phyloP scores from a whole-genome alignment of 1,284 basidiomycete species.

The Irpex rosettiformis region DNA sequence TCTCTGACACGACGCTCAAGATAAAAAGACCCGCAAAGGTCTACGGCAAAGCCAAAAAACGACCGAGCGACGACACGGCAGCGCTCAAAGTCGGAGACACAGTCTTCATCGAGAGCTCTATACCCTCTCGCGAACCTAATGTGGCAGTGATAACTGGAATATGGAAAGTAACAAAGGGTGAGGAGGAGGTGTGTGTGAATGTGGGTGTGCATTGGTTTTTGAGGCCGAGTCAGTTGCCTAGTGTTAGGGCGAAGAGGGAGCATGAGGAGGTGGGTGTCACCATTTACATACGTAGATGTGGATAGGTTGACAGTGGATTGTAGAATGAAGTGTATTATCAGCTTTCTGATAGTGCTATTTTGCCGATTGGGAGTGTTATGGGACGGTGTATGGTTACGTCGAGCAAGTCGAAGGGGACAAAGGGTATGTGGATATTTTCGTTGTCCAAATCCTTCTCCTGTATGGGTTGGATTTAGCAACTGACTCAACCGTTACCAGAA shows the following conservation, averaged over 20 bases:
- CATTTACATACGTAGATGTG: not conserved
- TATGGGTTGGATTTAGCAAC: not conserved
- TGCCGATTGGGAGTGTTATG: constrained; percentile 49
- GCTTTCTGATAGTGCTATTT: constrained; percentile 41
- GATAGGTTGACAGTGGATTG: not conserved
- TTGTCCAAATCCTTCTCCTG: not conserved
- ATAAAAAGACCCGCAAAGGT: not conserved
- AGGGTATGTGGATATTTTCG: not conserved
- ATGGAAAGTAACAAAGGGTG: constrained; percentile 46
- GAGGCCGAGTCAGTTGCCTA: constrained; percentile 52
- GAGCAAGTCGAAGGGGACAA: constrained; percentile 1
- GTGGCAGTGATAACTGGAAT: constrained; percentile 61
- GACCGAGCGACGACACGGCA: constrained; percentile 32
- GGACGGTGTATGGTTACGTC: constrained; percentile 46
- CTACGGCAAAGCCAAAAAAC: constrained; percentile 3
- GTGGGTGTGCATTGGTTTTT: constrained; percentile 67
- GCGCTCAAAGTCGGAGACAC: constrained; percentile 54
- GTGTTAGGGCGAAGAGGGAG: constrained; percentile 50
- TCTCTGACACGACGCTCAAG: not conserved
- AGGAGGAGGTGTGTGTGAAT: constrained; percentile 35
- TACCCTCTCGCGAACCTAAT: constrained; percentile 45
- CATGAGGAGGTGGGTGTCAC: constrained; percentile 43
- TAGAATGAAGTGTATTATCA: constrained; percentile 70
- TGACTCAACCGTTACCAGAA: not conserved
- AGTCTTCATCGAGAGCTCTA: constrained; percentile 46